Evolutionary conservation across 2,329 filamentous ascomycete genomes (phyloP), one percentile per base, ranked within the genome.

Genomic region (Pseudogymnoascus sp.): DNA sequence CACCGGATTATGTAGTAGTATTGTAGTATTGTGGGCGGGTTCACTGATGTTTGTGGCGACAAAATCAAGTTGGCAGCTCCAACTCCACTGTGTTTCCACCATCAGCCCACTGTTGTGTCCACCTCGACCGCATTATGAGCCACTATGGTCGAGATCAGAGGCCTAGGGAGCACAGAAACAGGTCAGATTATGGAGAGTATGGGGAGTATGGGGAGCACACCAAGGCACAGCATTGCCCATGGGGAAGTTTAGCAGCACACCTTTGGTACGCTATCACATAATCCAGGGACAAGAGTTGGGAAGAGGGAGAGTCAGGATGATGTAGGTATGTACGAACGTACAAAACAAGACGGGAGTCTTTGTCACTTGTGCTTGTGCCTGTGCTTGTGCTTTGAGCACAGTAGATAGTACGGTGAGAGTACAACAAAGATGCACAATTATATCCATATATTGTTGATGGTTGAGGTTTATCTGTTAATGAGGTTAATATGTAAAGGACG

Each of bases 31-130:
- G 42, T 28, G 23, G 14, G 14, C 23, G 14, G 23, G 25, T 28
- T 28, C 42, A 52, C 23, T 16, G 42, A 52, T 9, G 42, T 16
- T 49, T 52, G 42, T 52, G 42, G 42, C 23, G 23, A 52, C 14
- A 28, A 30, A 30, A 52, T 52, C 42, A 30, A 52, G 42, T 52
- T 52, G 42, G 42, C 42, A 52, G 42, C 42, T 52, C 42, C 42
- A 30, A 52, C 42, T 52, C 42, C 42, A 52, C 42, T 30, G 42
- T 11, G 42, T 30, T 52, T 52, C 42, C 42, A 52, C 42, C n/a
- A 8, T 16, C 7, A 52, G 42, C 42, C 42, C 42, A 52, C 42
- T 52, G 42, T 52, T 52, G 42, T 52, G 42, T 11, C 42, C 42
- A 52, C 42, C 25, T 28, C 23, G 23, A 8, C 14, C n/a, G 42